These are phyloP conservation scores for Climacium dendroides DNA, from an alignment of 225 moss, liverwort and hornwort species.

Conservation along the genomic window DNA sequence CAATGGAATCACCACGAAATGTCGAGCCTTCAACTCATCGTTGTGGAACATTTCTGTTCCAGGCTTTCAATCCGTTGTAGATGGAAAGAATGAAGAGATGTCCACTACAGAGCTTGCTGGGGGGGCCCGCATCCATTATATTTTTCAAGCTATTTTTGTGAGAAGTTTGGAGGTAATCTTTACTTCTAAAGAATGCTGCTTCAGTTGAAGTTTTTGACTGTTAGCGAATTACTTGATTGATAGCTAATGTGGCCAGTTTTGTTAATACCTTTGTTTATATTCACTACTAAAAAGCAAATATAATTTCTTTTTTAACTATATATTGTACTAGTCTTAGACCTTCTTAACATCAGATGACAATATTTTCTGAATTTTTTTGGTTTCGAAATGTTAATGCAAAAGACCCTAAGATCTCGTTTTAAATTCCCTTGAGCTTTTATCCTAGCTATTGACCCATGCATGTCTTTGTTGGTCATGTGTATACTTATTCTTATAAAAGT, in stretches of 20 bases:
- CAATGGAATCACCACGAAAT: background rate
- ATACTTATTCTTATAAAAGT: background rate
- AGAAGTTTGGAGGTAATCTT: conserved; percentile 78
- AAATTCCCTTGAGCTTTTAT: background rate
- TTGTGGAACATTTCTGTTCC: background rate
- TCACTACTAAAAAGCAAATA: background rate
- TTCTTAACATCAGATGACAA: background rate
- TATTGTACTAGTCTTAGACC: background rate
- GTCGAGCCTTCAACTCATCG: background rate
- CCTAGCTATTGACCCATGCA: background rate
- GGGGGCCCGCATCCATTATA: conserved; percentile 96
- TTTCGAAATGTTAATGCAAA: background rate
- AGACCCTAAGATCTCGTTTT: background rate
- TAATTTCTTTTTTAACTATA: background rate
- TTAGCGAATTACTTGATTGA: background rate
- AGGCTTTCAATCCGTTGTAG: conserved; percentile 96
- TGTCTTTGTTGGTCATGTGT: background rate
- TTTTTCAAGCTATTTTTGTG: conserved; percentile 98
- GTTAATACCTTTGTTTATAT: background rate
- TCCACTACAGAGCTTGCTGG: conserved; percentile 94
- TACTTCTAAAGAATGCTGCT: background rate
- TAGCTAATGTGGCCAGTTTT: background rate
- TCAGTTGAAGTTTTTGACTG: background rate
- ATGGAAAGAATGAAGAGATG: conserved; percentile 99
- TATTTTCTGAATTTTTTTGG: background rate